Base-by-base conservation (phyloP, 2,329 filamentous ascomycete species). In the Diaporthe destruens region DNA sequence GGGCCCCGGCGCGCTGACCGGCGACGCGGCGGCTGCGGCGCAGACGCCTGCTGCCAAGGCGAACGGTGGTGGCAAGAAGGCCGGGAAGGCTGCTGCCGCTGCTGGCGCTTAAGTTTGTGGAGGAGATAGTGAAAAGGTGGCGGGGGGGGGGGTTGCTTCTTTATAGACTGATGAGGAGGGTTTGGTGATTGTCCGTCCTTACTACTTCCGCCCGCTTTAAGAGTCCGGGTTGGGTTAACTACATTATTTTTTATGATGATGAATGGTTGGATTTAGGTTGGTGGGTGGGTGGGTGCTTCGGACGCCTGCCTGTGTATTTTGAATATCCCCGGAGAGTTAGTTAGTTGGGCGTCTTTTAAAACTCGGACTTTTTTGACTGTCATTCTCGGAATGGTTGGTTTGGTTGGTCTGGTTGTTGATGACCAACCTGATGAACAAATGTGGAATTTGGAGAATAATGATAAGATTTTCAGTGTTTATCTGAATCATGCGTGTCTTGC, bases 1-100 rank as follows among this genome's bases (percentile, higher is more conserved):
- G 68, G 47, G 72, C 77, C 73, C 71, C 1, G 71, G 66, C 7
- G 77, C 76, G 6, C 76, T 80, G n/a, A 76, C 74, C 25, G 73
- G 56, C 42, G 56, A 73, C 36, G 76, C 75, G 39, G 76, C 76
- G 67, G 75, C 78, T 66, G 66, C 77, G 3, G 79, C 77, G 74
- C 80, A 80, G 76, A 73, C 79, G 6, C 77, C 76, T 65, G 78
- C 72, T 42, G 63, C 72, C 9, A 65, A 72, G n/a, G 65, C 54
- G 1, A 69, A 69, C 11, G 54, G 56, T 5, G 56, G 56, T 59
- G 56, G 54, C 7, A 61, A 63, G 42, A 54, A 54, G 57, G 57
- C n/a, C n/a, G 39, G 39, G 54, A 51, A 51, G 51, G 51, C 23
- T 32, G 56, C 44, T 65, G 56, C 44, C 51, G 59, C 59, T 47